Evolutionary conservation across 441 rosid species (phyloP), one percentile per base, ranked within the genome.

Genomic region (Pelargonium cotyledonis): DNA sequence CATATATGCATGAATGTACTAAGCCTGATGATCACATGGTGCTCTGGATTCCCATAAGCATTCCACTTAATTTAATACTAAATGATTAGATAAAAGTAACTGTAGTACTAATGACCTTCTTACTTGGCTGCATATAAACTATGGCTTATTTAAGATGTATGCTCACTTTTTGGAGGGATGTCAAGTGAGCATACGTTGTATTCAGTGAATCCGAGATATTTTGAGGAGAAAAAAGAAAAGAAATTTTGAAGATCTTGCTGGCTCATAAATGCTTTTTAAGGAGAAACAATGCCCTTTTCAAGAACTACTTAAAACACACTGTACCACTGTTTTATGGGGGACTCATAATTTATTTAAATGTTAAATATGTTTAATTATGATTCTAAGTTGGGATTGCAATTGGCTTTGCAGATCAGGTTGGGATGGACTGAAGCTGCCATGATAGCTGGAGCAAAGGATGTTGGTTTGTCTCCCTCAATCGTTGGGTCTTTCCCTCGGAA

Each of bases 381-480:
- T 63, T 11, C 10, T 26, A 15, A 26, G 9, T 58, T 63, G 68
- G 47, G 70, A 5, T 16, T 40, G 9, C 46, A 51, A 19, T 65
- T 67, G 58, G 58, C 14, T 70, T 41, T 75, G 74, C 73, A 93
- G 95, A 68, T 80, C 35, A 82, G 77, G 64, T 67, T 85, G 76
- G 97, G 99, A 73, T 91, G 97, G 96, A 82, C 78, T 23, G 95
- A 91, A 70, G 90, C 84, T 66, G 92, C 96, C 1, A 81, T 91
- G 99, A 82, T 87, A 49, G 96, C 95, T 8, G 94, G 97, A 66
- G 93, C 96, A 12, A 91, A 88, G 65, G 97, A 94, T 16, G 89
- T 82, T 69, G 94, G 88, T 63, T 75, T 91, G 29, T 94, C 96
- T 60, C 97, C 99, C 70, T 84, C 96, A 0, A 80, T 91, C 1